Percentiles rank a stretch among this genome's conserved stretches.
Conservation (phyloP, 768 basidiomycete species). For the Boletellus sp. region DNA sequence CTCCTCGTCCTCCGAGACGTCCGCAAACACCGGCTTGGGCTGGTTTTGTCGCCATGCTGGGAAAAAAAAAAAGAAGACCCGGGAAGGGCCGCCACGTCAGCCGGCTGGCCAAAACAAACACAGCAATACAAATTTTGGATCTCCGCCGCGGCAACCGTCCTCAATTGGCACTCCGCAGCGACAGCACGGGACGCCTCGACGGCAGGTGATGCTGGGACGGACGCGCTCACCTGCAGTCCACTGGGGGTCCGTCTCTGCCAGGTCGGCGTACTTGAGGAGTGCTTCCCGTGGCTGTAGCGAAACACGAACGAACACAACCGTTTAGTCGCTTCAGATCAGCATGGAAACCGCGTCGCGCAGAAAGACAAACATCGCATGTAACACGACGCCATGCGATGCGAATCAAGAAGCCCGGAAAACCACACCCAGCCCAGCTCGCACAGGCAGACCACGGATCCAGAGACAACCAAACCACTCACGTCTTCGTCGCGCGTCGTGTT, state of each 20-base stretch:
- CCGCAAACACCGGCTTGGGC: slow-evolving; percentile 80
- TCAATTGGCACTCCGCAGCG: slow-evolving; percentile 30
- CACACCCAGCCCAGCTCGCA: neutral
- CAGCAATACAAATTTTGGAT: slow-evolving; percentile 27
- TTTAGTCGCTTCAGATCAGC: slow-evolving; percentile 23
- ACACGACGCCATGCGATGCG: slow-evolving; percentile 8
- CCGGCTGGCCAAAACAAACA: slow-evolving; percentile 33
- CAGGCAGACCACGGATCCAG: slow-evolving; percentile 1
- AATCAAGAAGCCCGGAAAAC: slow-evolving; percentile 4
- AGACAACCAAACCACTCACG: slow-evolving; percentile 56
- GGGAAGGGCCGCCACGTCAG: slow-evolving; percentile 56
- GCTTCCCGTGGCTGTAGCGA: slow-evolving; percentile 86
- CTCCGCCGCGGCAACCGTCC: slow-evolving; percentile 31
- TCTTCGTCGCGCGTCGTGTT: slow-evolving; percentile 91
- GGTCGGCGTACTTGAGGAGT: slow-evolving; percentile 85
- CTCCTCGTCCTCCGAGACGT: slow-evolving; percentile 53
- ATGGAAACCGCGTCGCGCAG: slow-evolving; percentile 25
- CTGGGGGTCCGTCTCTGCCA: slow-evolving; percentile 71
- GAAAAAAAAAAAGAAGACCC: slow-evolving; percentile 40
- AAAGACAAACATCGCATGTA: slow-evolving; percentile 15
- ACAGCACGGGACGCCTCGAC: slow-evolving; percentile 9
- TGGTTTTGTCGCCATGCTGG: slow-evolving; percentile 87
- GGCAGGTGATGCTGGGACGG: slow-evolving; percentile 5
- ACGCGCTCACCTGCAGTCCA: slow-evolving; percentile 76
- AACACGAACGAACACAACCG: slow-evolving; percentile 19